A percentile compares a stretch with the other conserved stretches of the same genome.
phyloP scores from a whole-genome alignment of 441 rosid species.

The Rhodomyrtus psidioides region DNA sequence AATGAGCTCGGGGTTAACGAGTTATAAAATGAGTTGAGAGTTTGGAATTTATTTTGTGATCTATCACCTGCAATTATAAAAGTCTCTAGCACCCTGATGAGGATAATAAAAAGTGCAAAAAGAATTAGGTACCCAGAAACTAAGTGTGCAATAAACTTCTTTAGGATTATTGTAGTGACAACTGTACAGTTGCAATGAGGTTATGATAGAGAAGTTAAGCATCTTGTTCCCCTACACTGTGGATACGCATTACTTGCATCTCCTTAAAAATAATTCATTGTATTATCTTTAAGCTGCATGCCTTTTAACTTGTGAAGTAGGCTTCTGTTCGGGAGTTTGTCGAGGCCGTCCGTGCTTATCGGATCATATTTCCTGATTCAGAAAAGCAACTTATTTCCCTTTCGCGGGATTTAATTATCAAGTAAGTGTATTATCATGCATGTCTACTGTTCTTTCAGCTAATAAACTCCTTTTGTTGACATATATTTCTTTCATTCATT shows the following conservation, averaged over 20 bases:
- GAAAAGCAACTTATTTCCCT: constrained; percentile 74
- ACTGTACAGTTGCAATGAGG: neutral
- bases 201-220: neutral
- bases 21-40: neutral
- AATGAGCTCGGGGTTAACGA: neutral
- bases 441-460: neutral
- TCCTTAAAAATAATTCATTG: neutral
- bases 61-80: neutral
- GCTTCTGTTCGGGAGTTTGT: constrained; percentile 75
- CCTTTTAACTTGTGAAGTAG: constrained; percentile 29
- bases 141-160: neutral
- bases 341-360: constrained; percentile 88
- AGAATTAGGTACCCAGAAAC: neutral
- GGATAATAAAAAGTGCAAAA: neutral
- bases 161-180: neutral
- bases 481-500: neutral
- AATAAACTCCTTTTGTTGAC: neutral
- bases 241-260: neutral
- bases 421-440: constrained; percentile 22
- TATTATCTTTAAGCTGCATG: neutral
- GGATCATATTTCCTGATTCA: constrained; percentile 88
- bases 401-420: constrained; percentile 57
- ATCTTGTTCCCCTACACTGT: neutral
- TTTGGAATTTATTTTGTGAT: neutral
- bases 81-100: neutral